A percentile compares a stretch with the other conserved stretches of the same genome.
phyloP scores from a whole-genome alignment of 2,329 filamentous ascomycete genomes.

The Alternaria sp. region DNA sequence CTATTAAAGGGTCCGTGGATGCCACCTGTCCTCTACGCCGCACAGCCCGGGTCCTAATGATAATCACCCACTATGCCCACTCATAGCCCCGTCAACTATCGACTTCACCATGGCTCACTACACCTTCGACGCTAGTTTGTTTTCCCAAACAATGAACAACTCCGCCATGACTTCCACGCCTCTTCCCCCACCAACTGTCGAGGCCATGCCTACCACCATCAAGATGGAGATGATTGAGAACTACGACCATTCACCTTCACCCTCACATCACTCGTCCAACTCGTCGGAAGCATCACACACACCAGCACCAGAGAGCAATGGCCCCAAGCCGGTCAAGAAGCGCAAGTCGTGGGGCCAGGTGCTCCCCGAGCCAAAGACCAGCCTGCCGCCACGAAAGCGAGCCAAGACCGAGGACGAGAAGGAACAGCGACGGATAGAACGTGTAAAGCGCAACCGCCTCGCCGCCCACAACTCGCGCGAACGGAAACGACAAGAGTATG shows the following conservation, averaged over 20 bases:
- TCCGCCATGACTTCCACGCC: conserved; percentile 35
- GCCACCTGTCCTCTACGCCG: conserved; percentile 41
- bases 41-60: conserved; percentile 40
- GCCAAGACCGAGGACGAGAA: conserved; percentile 99
- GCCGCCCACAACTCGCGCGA: conserved; percentile 97
- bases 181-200: conserved; percentile 35
- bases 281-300: conserved; percentile 32
- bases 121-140: conserved; percentile 32
- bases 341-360: conserved; percentile 99
- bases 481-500: conserved; percentile 88
- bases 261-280: conserved; percentile 29
- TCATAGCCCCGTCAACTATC: conserved; percentile 40
- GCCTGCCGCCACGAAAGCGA: conserved; percentile 92
- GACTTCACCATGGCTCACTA: conserved; percentile 40
- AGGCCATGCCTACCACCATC: conserved; percentile 47
- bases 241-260: conserved; percentile 36
- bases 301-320: conserved; percentile 33
- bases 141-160: conserved; percentile 36
- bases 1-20: conserved; percentile 50
- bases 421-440: conserved; percentile 95
- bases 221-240: conserved; percentile 55
- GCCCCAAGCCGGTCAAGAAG: conserved; percentile 79
- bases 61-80: conserved; percentile 43
- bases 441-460: conserved; percentile 93
- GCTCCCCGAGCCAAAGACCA: conserved; percentile 94